These are phyloP conservation scores for Aureobasidium sp. DNA, from an alignment of 2,329 filamentous ascomycete genomes.

Conservation along the genomic window DNA sequence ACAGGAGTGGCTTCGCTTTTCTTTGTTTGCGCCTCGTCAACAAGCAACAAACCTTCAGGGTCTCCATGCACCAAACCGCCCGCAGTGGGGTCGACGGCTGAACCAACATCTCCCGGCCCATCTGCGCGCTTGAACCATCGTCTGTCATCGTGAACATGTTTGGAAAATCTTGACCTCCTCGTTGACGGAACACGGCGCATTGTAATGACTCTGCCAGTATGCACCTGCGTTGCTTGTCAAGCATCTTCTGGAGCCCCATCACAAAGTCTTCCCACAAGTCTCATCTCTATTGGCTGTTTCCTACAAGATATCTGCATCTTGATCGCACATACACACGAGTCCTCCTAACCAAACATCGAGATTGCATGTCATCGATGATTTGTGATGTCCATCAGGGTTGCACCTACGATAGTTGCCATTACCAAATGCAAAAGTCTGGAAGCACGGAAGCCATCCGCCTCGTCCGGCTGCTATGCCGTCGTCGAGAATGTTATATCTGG, in stretches of 20 bases:
- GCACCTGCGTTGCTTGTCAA: not conserved
- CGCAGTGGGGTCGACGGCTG: not conserved
- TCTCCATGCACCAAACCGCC: not conserved
- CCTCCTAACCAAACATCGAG: not conserved
- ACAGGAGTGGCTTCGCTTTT: not conserved
- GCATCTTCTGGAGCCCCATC: no score
- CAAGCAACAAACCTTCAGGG: not conserved
- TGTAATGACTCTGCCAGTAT: not conserved
- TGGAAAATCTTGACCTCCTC: not conserved
- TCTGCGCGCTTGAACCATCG: not conserved
- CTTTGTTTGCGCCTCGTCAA: slow-evolving; percentile 9
- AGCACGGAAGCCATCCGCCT: slow-evolving; percentile 1
- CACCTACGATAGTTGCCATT: not conserved
- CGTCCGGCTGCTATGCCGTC: not conserved
- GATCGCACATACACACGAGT: not conserved
- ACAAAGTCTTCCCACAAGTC: no score
- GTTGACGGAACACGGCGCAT: not conserved
- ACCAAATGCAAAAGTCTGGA: slow-evolving; percentile 2
- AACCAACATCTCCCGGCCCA: not conserved
- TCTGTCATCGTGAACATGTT: not conserved
- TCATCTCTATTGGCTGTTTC: not conserved
- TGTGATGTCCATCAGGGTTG: slow-evolving; percentile 5
- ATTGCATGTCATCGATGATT: not conserved
- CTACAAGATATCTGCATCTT: not conserved
- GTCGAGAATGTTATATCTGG: not conserved